Conservation (phyloP, 1,284 basidiomycete genomes). For the Phlebopus sp. region DNA sequence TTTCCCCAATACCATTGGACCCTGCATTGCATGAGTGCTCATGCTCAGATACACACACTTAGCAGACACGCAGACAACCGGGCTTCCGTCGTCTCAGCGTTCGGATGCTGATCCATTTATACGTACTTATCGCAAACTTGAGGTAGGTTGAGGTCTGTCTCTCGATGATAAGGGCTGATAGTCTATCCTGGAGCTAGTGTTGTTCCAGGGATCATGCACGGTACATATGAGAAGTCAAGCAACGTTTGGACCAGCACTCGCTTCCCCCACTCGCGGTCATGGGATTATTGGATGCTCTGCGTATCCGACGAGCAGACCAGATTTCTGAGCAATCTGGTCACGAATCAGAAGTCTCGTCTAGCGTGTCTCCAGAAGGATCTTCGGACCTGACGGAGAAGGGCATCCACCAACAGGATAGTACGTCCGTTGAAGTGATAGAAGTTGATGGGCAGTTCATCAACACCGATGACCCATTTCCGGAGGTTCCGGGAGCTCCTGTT, state of each 20-base stretch:
- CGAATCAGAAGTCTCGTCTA: not conserved
- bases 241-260: not conserved
- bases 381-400: not conserved
- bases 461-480: conserved; percentile 44
- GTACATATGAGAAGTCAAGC: not conserved
- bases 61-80: not conserved
- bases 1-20: not conserved
- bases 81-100: not conserved
- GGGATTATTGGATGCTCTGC: not conserved
- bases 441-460: conserved; percentile 2
- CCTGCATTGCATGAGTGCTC: not conserved
- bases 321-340: not conserved
- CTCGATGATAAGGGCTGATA: not conserved
- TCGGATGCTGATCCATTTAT: not conserved
- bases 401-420: not conserved
- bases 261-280: not conserved
- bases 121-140: not conserved
- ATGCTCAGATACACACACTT: not conserved
- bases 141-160: not conserved
- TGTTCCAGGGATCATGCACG: not conserved
- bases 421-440: not conserved
- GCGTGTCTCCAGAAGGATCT: not conserved
- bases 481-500: conserved; percentile 44
- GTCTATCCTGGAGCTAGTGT: not conserved
- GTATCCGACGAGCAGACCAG: not conserved